These are phyloP conservation scores for Aspergillus udagawae DNA, from an alignment of 2,329 filamentous ascomycete genomes.

Conservation along the genomic window DNA sequence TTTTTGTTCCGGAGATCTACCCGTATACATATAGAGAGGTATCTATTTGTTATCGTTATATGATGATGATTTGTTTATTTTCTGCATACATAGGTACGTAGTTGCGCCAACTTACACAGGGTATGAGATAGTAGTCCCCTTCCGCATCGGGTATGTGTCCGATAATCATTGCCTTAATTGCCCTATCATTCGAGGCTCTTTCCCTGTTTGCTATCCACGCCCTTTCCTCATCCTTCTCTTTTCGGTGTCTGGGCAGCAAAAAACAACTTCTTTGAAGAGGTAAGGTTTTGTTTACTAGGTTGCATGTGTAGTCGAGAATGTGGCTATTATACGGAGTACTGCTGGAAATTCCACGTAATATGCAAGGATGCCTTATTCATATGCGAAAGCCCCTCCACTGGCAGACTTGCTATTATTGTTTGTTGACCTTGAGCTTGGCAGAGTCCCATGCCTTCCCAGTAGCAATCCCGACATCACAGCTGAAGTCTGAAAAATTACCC, in stretches of 20 bases:
- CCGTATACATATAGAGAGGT: not conserved
- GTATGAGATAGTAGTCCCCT: not conserved
- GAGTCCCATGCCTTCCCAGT: no score
- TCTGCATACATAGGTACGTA: no score
- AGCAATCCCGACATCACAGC: no score
- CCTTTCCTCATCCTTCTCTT: not conserved
- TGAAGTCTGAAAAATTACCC: not conserved
- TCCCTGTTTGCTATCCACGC: not conserved
- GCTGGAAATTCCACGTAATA: not conserved
- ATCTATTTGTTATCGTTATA: not conserved
- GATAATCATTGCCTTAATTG: not conserved
- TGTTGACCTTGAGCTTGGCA: no score
- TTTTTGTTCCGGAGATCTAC: not conserved
- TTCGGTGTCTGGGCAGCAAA: not conserved
- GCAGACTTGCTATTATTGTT: no score
- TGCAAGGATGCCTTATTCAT: not conserved
- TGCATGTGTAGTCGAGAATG: not conserved
- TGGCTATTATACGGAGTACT: no score
- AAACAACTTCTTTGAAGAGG: no score
- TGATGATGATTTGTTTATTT: not conserved
- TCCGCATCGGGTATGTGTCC: not conserved
- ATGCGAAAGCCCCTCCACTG: not conserved
- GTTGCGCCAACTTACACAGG: not conserved
- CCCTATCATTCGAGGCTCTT: not conserved
- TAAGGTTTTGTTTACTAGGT: not conserved